A percentile compares a stretch with the other conserved stretches of the same genome.
Evolutionary conservation across 768 basidiomycete species (phyloP).

Genomic region (Mycena venus): DNA sequence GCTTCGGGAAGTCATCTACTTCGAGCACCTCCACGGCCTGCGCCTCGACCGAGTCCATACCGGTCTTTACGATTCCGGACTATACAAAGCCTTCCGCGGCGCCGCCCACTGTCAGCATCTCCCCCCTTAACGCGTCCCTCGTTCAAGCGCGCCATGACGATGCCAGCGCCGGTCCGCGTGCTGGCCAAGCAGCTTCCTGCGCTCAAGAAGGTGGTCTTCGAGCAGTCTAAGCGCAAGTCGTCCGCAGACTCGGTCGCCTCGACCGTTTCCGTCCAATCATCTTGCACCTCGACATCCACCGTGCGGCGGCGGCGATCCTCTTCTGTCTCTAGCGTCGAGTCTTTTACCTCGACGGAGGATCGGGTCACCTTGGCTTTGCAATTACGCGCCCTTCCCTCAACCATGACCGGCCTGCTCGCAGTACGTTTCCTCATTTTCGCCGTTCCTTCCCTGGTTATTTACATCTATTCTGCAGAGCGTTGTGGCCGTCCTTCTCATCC

Average conservation of each 20-base stretch:
- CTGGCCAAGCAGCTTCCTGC: neutral
- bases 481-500: neutral
- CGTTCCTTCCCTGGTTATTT: too few species aligned
- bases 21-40: neutral
- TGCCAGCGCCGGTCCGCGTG: conserved; percentile 9
- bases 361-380: neutral
- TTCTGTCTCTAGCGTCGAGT: conserved; percentile 18
- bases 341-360: conserved; percentile 13
- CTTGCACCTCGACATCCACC: neutral
- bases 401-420: neutral
- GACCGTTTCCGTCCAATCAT: neutral
- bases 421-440: neutral
- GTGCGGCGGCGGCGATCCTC: neutral
- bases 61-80: conserved; percentile 17
- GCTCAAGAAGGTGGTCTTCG: neutral
- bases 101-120: neutral
- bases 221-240: neutral
- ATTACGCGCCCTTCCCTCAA: neutral
- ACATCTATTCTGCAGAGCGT: conserved; percentile 7
- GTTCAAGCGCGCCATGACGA: conserved; percentile 11
- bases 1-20: neutral
- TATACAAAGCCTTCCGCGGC: neutral
- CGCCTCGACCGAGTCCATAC: conserved; percentile 9
- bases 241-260: neutral
- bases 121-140: conserved; percentile 15